phyloP scores from a whole-genome alignment of 2,329 filamentous ascomycete species.

The Fusarium pseudograminearum region DNA sequence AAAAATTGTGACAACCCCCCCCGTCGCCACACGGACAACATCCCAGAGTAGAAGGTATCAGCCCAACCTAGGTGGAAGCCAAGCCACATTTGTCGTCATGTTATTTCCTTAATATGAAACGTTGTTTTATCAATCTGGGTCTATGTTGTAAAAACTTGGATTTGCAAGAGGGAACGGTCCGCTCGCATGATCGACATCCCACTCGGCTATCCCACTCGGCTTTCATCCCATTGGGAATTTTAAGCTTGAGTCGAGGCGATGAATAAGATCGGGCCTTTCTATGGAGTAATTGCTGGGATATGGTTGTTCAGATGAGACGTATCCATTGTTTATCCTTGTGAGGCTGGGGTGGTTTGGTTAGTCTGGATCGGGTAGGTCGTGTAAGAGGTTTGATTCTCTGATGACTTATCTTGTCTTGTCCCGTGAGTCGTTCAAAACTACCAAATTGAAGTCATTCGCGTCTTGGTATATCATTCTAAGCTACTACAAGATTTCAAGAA shows the following conservation, averaged over 20 bases:
- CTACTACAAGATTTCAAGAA: neutral
- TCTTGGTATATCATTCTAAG: accelerated
- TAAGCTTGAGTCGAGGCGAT: neutral
- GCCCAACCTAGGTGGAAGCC: neutral
- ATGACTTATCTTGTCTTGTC: neutral
- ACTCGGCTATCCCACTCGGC: neutral
- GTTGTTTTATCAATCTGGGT: neutral
- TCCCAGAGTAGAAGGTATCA: neutral
- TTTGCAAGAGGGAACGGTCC: neutral
- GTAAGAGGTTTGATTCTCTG: neutral
- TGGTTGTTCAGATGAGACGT: neutral
- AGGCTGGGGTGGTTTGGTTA: neutral
- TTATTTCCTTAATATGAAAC: neutral
- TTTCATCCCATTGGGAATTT: neutral
- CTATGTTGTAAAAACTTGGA: neutral
- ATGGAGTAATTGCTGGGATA: neutral
- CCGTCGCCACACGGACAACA: neutral
- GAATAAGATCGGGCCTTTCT: neutral
- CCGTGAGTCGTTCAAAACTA: neutral
- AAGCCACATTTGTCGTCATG: neutral
- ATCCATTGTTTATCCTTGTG: neutral
- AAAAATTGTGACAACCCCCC: neutral
- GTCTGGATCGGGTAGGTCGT: neutral
- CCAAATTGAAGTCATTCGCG: neutral
- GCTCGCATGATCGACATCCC: neutral